Evolutionary conservation across 768 basidiomycete genomes (phyloP).

Genomic region (Pleurotus cornucopiae): DNA sequence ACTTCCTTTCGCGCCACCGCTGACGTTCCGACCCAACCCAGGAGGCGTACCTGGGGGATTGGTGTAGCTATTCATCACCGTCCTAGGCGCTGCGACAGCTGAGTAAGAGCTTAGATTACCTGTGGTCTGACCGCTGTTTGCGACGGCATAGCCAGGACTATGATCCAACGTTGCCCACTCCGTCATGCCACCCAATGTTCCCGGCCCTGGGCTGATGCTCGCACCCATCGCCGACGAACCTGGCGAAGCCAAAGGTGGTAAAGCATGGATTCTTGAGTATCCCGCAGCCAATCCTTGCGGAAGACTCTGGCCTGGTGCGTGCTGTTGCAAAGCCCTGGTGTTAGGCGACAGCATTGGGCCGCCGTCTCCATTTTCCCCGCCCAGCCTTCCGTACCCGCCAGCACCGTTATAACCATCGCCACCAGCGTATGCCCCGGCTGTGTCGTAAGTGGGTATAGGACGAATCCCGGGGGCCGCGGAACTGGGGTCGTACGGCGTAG

Average conservation of each 20-base stretch:
- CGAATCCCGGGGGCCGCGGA: constrained; percentile 29
- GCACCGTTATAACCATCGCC: not conserved
- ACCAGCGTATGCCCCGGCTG: not conserved
- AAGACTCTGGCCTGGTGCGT: constrained; percentile 87
- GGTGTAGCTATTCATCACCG: not conserved
- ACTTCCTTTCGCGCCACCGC: not conserved
- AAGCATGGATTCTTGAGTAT: constrained; percentile 83
- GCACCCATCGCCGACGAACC: constrained; percentile 16
- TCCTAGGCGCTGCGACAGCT: not conserved
- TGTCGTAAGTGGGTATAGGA: constrained; percentile 10
- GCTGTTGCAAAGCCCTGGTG: constrained; percentile 76
- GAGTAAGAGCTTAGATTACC: not conserved
- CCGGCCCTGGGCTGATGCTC: constrained; percentile 15
- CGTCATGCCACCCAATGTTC: constrained; percentile 17
- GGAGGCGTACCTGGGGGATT: not conserved
- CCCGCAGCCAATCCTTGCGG: constrained; percentile 92
- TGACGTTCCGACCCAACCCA: not conserved
- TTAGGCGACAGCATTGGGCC: constrained; percentile 47
- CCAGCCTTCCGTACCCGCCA: no score
- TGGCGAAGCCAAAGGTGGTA: constrained; percentile 37
- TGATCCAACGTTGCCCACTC: constrained; percentile 3
- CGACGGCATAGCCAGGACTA: not conserved
- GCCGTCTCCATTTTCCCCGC: constrained; percentile 4
- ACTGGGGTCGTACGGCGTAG: constrained; percentile 37
- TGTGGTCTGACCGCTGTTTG: not conserved